These are phyloP conservation scores for Rhynchospora tenuis DNA, from an alignment of 176 grass and related monocot genomes.

Conservation along the genomic window DNA sequence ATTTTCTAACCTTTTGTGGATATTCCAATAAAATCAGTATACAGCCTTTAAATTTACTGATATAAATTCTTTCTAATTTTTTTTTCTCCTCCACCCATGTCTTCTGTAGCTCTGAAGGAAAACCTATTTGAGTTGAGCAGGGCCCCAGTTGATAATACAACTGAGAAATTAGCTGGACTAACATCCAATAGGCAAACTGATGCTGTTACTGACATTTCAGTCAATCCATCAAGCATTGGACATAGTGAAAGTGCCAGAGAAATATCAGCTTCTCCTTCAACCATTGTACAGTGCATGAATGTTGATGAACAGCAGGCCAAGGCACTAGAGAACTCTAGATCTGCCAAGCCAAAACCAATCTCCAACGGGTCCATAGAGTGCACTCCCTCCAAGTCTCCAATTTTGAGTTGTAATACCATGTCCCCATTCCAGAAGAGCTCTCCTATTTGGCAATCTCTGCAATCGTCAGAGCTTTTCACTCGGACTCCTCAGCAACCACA, in stretches of 20 bases:
- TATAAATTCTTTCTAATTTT: too few relatives aligned
- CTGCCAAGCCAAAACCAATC: not conserved
- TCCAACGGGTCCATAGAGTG: not conserved
- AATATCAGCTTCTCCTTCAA: not conserved
- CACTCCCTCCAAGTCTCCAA: not conserved
- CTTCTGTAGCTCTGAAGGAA: not conserved
- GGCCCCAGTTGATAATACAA: not conserved
- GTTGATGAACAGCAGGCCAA: not conserved
- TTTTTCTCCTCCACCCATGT: not conserved
- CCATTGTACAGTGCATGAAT: not conserved
- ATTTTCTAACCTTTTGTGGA: not conserved
- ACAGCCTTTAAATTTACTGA: not conserved
- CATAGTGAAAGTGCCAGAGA: not conserved
- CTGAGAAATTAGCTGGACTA: not conserved
- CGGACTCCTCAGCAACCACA: not conserved
- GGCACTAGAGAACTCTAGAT: not conserved
- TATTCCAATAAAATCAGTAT: not conserved
- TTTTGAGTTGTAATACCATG: not conserved
- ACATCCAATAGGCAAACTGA: not conserved
- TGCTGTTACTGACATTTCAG: not conserved
- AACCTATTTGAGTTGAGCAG: not conserved
- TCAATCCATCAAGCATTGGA: not conserved
- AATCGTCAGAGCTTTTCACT: conserved; percentile 11
- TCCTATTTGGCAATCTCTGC: conserved; percentile 1
- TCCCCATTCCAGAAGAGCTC: not conserved